phyloP scores from a whole-genome alignment of 2,329 filamentous ascomycete species.

The Pseudocercospora eumusae region DNA sequence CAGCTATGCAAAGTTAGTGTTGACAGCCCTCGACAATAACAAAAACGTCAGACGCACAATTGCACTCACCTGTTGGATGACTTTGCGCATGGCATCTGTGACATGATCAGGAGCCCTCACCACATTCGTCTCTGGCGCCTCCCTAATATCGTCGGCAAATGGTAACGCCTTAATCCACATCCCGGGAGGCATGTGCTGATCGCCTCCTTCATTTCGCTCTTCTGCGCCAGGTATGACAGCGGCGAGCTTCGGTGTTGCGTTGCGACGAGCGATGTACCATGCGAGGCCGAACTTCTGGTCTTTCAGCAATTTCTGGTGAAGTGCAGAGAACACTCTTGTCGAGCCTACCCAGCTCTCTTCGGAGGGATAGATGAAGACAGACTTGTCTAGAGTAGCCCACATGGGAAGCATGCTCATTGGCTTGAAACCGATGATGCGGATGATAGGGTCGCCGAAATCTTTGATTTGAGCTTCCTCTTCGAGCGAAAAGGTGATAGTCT shows the following conservation, averaged over 20 bases:
- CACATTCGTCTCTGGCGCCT: conserved; percentile 63
- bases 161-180: conserved; percentile 88
- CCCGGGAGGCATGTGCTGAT: conserved; percentile 74
- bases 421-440: conserved; percentile 94
- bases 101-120: conserved; percentile 67
- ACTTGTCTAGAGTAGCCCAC: conserved; percentile 84
- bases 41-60: neutral
- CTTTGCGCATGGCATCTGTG: conserved; percentile 76
- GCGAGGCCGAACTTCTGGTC: conserved; percentile 80
- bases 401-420: conserved; percentile 69
- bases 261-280: conserved; percentile 84
- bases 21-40: neutral
- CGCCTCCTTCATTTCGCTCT: conserved; percentile 63
- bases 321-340: conserved; percentile 84
- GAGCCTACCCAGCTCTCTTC: conserved; percentile 89
- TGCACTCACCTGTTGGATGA: conserved; percentile 60
- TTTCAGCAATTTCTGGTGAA: conserved; percentile 82
- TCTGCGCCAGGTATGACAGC: conserved; percentile 78
- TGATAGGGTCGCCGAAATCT: conserved; percentile 76
- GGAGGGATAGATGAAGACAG: conserved; percentile 90
- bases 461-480: conserved; percentile 80
- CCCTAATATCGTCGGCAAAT: conserved; percentile 83
- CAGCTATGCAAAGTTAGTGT: conserved; percentile 55
- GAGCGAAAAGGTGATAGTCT: conserved; percentile 79
- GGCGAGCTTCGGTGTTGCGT: conserved; percentile 75